A percentile compares a stretch with the other conserved stretches of the same genome.
phyloP scores from a whole-genome alignment of 2,329 filamentous ascomycete species.

The Beauveria australis region DNA sequence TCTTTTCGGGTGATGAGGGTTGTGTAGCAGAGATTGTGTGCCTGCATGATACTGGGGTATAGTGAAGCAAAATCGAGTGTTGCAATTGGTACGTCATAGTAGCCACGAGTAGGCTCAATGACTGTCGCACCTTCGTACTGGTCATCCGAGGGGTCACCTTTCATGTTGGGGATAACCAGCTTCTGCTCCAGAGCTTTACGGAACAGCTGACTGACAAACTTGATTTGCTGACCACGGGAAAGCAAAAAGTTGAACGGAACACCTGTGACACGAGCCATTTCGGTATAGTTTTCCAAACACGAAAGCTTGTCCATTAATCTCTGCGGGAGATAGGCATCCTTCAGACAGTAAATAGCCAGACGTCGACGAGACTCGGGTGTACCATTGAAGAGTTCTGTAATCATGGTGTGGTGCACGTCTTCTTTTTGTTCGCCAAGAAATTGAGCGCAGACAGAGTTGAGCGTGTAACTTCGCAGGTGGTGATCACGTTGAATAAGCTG shows the following conservation, averaged over 20 bases:
- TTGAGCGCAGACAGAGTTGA: constrained; percentile 92
- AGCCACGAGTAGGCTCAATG: constrained; percentile 88
- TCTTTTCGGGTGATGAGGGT: constrained; percentile 71
- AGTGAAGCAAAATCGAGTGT: constrained; percentile 98
- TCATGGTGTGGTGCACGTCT: constrained; percentile 98
- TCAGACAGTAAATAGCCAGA: constrained; percentile 90
- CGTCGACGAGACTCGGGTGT: constrained; percentile 86
- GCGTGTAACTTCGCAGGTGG: constrained; percentile 89
- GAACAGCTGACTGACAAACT: constrained; percentile 95
- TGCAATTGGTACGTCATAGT: constrained; percentile 90
- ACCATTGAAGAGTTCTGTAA: constrained; percentile 95
- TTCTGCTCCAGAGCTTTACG: constrained; percentile 90
- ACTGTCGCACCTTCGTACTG: constrained; percentile 98
- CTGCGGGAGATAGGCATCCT: constrained; percentile 93
- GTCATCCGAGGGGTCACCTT: constrained; percentile 63
- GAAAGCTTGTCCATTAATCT: constrained; percentile 95
- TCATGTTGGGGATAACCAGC: constrained; percentile 84
- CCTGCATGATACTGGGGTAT: constrained; percentile 98
- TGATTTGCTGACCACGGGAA: constrained; percentile 88
- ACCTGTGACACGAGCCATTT: constrained; percentile 98
- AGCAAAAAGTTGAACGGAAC: constrained; percentile 95
- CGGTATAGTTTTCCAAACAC: constrained; percentile 97
- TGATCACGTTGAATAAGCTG: constrained; percentile 92
- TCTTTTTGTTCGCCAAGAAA: constrained; percentile 97
- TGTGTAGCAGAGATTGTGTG: constrained; percentile 96